Conservation (phyloP, 768 basidiomycete genomes). For the Tricholoma terreum region DNA sequence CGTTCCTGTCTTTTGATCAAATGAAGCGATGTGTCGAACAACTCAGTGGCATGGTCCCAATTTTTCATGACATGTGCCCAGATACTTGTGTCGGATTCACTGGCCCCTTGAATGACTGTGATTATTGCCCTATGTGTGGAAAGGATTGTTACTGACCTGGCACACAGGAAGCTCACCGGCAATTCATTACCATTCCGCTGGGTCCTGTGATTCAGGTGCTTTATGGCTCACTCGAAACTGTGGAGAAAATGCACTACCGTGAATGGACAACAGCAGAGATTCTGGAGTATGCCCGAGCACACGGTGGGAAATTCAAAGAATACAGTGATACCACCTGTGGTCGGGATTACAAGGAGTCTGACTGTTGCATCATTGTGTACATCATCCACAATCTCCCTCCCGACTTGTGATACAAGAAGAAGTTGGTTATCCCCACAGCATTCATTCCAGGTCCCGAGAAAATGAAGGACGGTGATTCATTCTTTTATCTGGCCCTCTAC, state of each 20-base stretch:
- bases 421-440: conserved; percentile 5
- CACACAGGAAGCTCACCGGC: background rate
- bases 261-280: background rate
- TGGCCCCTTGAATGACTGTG: background rate
- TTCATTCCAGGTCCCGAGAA: no score
- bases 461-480: conserved; percentile 7
- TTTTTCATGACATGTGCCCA: conserved; percentile 29
- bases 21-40: conserved; percentile 15
- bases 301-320: background rate
- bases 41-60: no score
- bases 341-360: no score
- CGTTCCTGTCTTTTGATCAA: conserved; percentile 16
- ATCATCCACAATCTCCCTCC: no score
- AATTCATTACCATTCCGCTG: conserved; percentile 4
- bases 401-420: conserved; percentile 8
- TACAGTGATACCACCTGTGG: background rate
- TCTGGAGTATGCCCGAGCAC: background rate
- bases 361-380: no score
- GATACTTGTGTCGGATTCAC: conserved; percentile 26
- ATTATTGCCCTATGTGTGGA: conserved; percentile 1
- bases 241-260: background rate
- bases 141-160: background rate
- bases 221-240: background rate
- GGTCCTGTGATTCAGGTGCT: conserved; percentile 1
- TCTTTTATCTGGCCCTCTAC: conserved; percentile 20